These are phyloP conservation scores for Acacia concinna DNA, from an alignment of 331 rosid genomes.

Conservation along the genomic window DNA sequence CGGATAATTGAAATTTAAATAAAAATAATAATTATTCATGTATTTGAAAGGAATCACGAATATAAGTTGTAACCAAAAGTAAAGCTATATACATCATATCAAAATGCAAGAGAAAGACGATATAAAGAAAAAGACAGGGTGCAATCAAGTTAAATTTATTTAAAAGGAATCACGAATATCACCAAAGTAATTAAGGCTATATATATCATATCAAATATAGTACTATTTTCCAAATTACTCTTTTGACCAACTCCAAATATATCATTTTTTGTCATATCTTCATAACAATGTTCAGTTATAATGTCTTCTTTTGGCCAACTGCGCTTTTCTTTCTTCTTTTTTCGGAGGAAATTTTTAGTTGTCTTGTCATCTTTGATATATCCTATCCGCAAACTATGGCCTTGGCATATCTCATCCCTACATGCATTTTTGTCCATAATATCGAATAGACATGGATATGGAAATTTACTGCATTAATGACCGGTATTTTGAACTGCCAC, in stretches of 20 bases:
- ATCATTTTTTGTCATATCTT: not conserved
- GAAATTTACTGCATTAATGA: conserved; percentile 24
- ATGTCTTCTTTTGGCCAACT: not conserved
- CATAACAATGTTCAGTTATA: not conserved
- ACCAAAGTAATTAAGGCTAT: not conserved
- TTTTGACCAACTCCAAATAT: not conserved
- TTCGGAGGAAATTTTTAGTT: not conserved
- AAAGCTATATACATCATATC: too few species aligned
- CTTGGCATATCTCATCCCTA: not conserved
- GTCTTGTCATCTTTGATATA: not conserved
- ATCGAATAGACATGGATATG: conserved; percentile 4
- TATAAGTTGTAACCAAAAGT: too few species aligned
- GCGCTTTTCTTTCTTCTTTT: not conserved
- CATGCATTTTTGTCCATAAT: not conserved
- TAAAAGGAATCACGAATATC: not conserved
- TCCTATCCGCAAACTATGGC: conserved; percentile 1
- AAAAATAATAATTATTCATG: too few species aligned
- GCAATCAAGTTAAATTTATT: not conserved
- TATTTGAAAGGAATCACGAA: not conserved
- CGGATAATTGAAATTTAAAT: not conserved
- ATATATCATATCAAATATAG: not conserved
- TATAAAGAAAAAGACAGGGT: too few species aligned
- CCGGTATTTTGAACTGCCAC: conserved; percentile 11
- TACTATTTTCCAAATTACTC: not conserved
- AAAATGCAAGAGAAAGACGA: too few species aligned